These are phyloP conservation scores for Vitellaria paradoxa DNA, from an alignment of 179 eudicot species.

Conservation along the genomic window DNA sequence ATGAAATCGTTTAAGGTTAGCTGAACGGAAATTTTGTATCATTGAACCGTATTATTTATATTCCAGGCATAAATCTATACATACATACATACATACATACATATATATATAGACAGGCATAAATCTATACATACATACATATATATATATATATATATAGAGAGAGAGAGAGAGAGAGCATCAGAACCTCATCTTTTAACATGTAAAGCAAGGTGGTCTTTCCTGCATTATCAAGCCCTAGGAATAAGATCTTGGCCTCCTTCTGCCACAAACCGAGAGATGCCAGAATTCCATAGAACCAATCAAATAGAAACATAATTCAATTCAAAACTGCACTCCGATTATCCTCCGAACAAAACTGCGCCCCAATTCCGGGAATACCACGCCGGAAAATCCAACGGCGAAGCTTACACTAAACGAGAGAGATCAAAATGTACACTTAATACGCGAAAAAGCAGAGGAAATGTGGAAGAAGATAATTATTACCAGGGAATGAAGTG, in stretches of 20 bases:
- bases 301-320: slow-evolving; percentile 57
- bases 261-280: slow-evolving; percentile 69
- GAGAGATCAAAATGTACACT: background rate
- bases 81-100: background rate
- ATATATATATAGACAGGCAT: no score
- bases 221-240: slow-evolving; percentile 78
- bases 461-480: background rate
- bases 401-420: no score
- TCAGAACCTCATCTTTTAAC: slow-evolving; percentile 62
- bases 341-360: background rate
- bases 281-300: slow-evolving; percentile 65
- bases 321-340: background rate
- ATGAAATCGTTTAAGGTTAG: background rate
- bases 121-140: background rate
- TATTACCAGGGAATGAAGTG: background rate
- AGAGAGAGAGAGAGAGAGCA: slow-evolving; percentile 10
- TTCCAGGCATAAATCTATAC: background rate
- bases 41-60: background rate
- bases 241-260: slow-evolving; percentile 73
- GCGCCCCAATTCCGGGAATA: no score
- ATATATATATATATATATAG: background rate
- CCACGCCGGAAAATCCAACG: no score
- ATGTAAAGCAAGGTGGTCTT: slow-evolving; percentile 69
- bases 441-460: background rate
- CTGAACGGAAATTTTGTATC: background rate